Conservation (phyloP, 306 rosid species). For the Vigna hirtella region DNA sequence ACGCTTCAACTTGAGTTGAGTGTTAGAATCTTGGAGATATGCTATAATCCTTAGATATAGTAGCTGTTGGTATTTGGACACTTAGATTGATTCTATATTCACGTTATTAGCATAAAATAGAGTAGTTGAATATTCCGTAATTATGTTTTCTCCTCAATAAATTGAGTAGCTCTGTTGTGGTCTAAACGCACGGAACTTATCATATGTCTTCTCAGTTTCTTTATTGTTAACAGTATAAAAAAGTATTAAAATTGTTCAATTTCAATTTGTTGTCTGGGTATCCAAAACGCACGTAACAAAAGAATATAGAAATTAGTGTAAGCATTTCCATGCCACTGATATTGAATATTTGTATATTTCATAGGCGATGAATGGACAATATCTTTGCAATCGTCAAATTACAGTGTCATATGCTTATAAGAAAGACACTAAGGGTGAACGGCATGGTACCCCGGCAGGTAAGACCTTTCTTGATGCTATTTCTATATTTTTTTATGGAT, state of each 20-base stretch:
- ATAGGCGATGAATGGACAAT: slow-evolving; percentile 98
- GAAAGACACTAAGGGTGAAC: slow-evolving; percentile 98
- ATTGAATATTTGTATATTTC: slow-evolving; percentile 28
- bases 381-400: slow-evolving; percentile 98
- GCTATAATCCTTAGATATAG: too few species aligned
- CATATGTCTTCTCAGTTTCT: too few species aligned
- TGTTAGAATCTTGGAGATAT: too few species aligned
- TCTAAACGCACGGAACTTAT: too few species aligned
- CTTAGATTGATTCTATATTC: too few species aligned
- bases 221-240: too few species aligned
- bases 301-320: neutral
- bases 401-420: slow-evolving; percentile 97
- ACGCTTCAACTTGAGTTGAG: too few species aligned
- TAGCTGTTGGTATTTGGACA: too few species aligned
- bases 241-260: neutral
- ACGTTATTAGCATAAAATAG: too few species aligned
- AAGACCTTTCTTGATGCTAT: slow-evolving; percentile 39
- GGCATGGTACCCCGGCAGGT: slow-evolving; percentile 99
- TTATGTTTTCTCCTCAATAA: too few species aligned
- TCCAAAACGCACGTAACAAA: neutral
- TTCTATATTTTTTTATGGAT: neutral
- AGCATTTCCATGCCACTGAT: slow-evolving; percentile 5
- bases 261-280: slow-evolving; percentile 15
- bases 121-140: too few species aligned
- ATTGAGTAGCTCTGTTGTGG: too few species aligned